Evolutionary conservation across 169 alveolate genomes (phyloP).

Genomic region (Cryptosporidium andersoni): DNA sequence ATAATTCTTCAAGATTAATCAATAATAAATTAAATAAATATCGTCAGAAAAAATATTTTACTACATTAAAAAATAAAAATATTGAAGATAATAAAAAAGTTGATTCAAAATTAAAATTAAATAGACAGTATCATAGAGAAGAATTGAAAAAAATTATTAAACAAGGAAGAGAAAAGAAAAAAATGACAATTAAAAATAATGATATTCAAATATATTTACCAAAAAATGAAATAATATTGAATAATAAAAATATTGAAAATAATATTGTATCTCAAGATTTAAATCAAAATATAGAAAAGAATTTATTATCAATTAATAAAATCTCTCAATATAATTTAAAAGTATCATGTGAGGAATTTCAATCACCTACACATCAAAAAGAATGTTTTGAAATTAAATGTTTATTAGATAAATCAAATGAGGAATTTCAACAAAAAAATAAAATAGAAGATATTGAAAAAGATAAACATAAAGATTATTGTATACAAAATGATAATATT

Average conservation of each 20-base stretch:
- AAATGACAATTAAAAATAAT: not conserved
- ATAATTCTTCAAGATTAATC: not conserved
- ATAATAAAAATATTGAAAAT: too few species aligned
- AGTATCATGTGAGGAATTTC: too few species aligned
- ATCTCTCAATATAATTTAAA: too few species aligned
- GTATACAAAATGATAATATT: too few species aligned
- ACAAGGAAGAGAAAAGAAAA: slow-evolving; percentile 45
- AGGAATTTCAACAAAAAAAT: too few species aligned
- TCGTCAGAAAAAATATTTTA: not conserved
- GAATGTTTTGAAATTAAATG: too few species aligned
- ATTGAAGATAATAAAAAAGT: not conserved
- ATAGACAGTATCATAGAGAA: slow-evolving; percentile 30
- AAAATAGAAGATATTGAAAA: too few species aligned
- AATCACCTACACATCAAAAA: too few species aligned
- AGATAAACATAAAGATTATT: too few species aligned
- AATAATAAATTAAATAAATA: slow-evolving; percentile 5
- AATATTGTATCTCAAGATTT: not conserved
- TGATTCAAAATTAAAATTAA: slow-evolving; percentile 8
- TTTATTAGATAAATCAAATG: too few species aligned
- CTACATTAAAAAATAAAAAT: slow-evolving; percentile 3
- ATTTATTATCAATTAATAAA: not conserved
- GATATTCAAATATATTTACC: not conserved
- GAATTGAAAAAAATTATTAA: slow-evolving; percentile 40
- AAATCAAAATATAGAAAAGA: not conserved
- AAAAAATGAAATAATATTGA: not conserved